Percentiles rank a stretch among this genome's conserved stretches.
Conservation (phyloP, 805 yeast species). For the Wickerhamiella allomyrinae region DNA sequence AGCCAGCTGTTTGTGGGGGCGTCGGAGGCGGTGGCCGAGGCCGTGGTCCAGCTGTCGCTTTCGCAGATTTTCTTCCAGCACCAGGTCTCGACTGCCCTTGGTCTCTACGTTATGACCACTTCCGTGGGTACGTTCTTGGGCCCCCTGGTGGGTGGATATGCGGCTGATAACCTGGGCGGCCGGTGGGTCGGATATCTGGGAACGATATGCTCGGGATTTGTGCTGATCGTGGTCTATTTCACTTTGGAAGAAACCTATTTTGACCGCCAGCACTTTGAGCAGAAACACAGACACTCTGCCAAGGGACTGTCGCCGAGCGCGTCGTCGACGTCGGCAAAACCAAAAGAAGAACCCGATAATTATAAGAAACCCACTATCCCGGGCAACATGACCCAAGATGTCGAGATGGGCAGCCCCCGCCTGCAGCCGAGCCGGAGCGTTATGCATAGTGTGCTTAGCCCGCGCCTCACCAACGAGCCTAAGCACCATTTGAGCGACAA, state of each 20-base stretch:
- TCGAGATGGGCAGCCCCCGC: not conserved
- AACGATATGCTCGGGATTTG: conserved; percentile 47
- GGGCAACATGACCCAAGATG: not conserved
- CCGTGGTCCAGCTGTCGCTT: conserved; percentile 48
- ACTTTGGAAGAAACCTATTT: conserved; percentile 57
- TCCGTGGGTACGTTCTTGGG: conserved; percentile 69
- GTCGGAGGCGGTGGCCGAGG: conserved; percentile 69
- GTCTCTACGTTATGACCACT: conserved; percentile 59
- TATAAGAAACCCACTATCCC: not conserved
- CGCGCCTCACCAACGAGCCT: conserved; percentile 7
- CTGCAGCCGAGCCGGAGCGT: too few species aligned
- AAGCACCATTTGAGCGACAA: conserved; percentile 17
- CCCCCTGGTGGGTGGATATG: conserved; percentile 65
- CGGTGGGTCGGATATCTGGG: conserved; percentile 68
- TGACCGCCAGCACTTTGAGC: conserved; percentile 22
- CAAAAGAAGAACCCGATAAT: not conserved
- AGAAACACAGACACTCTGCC: not conserved
- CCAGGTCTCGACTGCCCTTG: conserved; percentile 58
- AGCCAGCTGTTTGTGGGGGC: conserved; percentile 71
- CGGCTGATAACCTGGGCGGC: conserved; percentile 45
- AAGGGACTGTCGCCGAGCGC: not conserved
- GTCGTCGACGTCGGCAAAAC: not conserved
- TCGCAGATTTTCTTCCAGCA: conserved; percentile 67
- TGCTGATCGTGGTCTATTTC: conserved; percentile 39
- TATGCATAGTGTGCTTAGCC: not conserved